A percentile compares a stretch with the other conserved stretches of the same genome.
Evolutionary conservation across 169 alveolate genomes (phyloP).

Genomic region (Babesia ovis): DNA sequence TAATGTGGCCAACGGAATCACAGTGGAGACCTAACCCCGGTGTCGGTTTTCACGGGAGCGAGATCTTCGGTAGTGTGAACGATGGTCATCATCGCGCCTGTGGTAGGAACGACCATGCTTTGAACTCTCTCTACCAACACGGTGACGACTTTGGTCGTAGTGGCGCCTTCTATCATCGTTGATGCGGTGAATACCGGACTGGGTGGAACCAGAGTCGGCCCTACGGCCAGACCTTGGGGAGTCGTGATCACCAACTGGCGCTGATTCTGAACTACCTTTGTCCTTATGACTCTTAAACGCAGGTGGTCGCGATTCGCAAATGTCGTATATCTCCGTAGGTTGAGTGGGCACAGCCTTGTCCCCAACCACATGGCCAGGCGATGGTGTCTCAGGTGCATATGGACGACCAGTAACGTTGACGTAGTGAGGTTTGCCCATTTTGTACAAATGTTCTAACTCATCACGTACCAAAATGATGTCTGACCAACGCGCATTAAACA

Average conservation of each 20-base stretch:
- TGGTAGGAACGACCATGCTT: not conserved
- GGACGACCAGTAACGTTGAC: constrained; percentile 5
- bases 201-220: too few relatives aligned
- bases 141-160: not conserved
- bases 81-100: not conserved
- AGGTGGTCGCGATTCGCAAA: too few relatives aligned
- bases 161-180: not conserved
- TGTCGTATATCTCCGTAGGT: not conserved
- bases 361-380: not conserved
- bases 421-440: constrained; percentile 43
- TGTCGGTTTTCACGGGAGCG: not conserved
- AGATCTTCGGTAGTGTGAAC: not conserved
- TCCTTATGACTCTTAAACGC: too few relatives aligned
- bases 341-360: not conserved
- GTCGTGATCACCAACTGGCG: too few relatives aligned
- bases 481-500: constrained; percentile 57
- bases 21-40: not conserved
- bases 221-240: too few relatives aligned
- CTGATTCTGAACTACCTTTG: too few relatives aligned
- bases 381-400: not conserved
- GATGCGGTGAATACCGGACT: too few relatives aligned
- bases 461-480: constrained; percentile 53
- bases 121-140: not conserved
- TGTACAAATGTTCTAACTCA: constrained; percentile 22
- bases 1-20: too few relatives aligned